Evolutionary conservation across 441 rosid species (phyloP).

Genomic region (Bocquillonia castaneifolia): DNA sequence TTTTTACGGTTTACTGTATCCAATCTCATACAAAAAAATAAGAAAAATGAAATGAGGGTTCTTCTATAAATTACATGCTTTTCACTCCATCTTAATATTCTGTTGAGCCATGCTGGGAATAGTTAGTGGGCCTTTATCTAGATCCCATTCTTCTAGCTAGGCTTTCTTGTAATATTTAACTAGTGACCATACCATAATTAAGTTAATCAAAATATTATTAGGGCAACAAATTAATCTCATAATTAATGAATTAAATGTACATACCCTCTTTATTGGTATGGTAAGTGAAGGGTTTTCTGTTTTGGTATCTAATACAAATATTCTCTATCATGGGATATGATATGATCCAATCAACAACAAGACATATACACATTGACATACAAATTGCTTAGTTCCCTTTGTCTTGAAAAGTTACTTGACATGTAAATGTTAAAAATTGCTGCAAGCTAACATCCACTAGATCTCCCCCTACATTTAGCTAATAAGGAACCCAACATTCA

Average conservation of each 20-base stretch:
- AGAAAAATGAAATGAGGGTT: neutral
- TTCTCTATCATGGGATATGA: constrained; percentile 18
- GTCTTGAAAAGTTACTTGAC: constrained; percentile 23
- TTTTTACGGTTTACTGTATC: neutral
- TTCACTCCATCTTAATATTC: neutral
- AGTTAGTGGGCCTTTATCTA: neutral
- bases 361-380: constrained; percentile 17
- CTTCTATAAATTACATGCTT: neutral
- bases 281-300: neutral
- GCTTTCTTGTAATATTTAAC: too few relatives aligned
- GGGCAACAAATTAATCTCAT: neutral
- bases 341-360: constrained; percentile 25
- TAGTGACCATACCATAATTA: too few relatives aligned
- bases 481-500: constrained; percentile 30
- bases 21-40: constrained; percentile 4
- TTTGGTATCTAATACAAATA: neutral
- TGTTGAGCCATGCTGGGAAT: constrained; percentile 5
- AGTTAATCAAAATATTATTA: neutral
- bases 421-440: constrained; percentile 20
- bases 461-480: constrained; percentile 28
- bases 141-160: neutral
- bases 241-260: neutral
- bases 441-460: constrained; percentile 20
- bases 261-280: neutral
- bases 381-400: constrained; percentile 21